Evolutionary conservation across 208 protist species (phyloP).

Genomic region (Trypanosoma scelopori): DNA sequence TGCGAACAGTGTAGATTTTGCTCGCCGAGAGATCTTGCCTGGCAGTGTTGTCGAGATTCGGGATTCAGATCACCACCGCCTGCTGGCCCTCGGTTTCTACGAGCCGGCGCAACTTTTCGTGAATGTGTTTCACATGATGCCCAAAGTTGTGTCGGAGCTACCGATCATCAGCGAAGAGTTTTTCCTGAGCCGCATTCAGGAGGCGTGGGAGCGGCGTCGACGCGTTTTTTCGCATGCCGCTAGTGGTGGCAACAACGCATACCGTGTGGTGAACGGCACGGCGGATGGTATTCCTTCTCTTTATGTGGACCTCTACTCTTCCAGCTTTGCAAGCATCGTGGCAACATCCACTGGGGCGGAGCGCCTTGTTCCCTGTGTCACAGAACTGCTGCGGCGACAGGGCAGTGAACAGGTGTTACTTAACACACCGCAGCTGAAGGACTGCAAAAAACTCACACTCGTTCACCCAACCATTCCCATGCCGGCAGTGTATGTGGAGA

Average conservation of each 20-base stretch:
- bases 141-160: conserved; percentile 35
- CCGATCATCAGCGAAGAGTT: conserved; percentile 83
- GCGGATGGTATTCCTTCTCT: conserved; percentile 76
- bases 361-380: conserved; percentile 67
- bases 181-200: conserved; percentile 62
- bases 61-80: conserved; percentile 35
- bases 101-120: conserved; percentile 65
- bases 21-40: conserved; percentile 45
- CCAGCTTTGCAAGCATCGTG: conserved; percentile 70
- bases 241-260: conserved; percentile 54
- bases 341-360: conserved; percentile 71
- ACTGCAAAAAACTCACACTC: conserved; percentile 42
- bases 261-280: conserved; percentile 73
- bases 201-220: conserved; percentile 59
- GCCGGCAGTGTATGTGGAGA: conserved; percentile 58
- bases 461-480: conserved; percentile 53
- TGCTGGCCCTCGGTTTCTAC: conserved; percentile 83
- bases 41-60: conserved; percentile 76
- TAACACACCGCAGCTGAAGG: conserved; percentile 61
- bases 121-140: conserved; percentile 75
- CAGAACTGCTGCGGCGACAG: conserved; percentile 61
- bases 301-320: conserved; percentile 82
- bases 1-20: conserved; percentile 49
- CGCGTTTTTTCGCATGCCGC: conserved; percentile 45
- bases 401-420: conserved; percentile 80